These are phyloP conservation scores for Cystofilobasidium ferigula DNA, from an alignment of 768 basidiomycete genomes.

Conservation along the genomic window DNA sequence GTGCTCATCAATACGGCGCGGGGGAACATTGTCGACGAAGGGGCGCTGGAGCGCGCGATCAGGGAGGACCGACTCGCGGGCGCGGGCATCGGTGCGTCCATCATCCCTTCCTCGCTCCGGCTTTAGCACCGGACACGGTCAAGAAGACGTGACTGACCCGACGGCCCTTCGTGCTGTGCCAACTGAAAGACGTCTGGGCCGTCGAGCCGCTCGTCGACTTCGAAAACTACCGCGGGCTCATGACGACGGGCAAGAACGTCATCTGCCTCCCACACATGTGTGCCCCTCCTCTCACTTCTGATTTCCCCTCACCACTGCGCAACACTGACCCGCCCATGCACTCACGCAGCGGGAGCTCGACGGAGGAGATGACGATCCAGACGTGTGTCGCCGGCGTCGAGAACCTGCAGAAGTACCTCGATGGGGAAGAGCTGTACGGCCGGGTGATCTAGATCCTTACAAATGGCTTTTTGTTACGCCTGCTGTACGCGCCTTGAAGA, in stretches of 20 bases:
- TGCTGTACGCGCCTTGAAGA: no score
- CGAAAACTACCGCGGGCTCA: neutral
- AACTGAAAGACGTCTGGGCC: neutral
- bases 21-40: constrained; percentile 56
- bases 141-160: no score
- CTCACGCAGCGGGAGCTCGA: neutral
- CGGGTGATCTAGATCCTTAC: neutral
- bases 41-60: constrained; percentile 46
- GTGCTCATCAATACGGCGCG: constrained; percentile 58
- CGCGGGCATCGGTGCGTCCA: constrained; percentile 49
- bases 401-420: neutral
- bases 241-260: constrained; percentile 10
- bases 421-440: neutral
- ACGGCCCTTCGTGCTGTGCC: neutral
- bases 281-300: neutral
- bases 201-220: constrained; percentile 1
- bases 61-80: constrained; percentile 30
- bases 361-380: constrained; percentile 2
- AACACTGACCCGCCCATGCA: neutral
- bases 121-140: neutral
- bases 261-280: constrained; percentile 4
- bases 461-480: no score
- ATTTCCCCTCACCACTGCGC: neutral
- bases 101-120: neutral
- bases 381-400: constrained; percentile 4